These are phyloP conservation scores for Pilaira anomala DNA, from an alignment of 192 early-diverging fungal species.

Conservation along the genomic window DNA sequence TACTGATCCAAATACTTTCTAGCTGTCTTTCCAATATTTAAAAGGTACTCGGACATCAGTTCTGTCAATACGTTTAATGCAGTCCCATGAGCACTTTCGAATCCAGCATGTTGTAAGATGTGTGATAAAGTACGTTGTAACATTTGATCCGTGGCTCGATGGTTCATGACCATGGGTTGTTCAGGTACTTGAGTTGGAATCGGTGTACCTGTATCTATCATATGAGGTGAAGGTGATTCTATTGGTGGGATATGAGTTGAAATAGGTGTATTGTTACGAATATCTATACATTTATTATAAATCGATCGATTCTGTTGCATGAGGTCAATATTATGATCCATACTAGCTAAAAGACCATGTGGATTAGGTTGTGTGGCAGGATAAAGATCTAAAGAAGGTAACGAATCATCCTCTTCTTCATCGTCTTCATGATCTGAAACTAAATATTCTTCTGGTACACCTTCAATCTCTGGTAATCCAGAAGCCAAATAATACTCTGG, in stretches of 20 bases:
- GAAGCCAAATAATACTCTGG: constrained; percentile 44
- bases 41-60: constrained; percentile 72
- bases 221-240: neutral
- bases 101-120: constrained; percentile 83
- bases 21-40: constrained; percentile 78
- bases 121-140: constrained; percentile 60
- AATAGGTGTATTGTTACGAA: no score
- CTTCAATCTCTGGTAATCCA: constrained; percentile 39
- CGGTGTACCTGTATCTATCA: neutral
- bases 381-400: no score
- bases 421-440: no score
- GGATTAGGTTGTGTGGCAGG: no score
- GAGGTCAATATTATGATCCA: no score
- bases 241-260: neutral
- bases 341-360: no score
- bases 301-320: no score
- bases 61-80: constrained; percentile 76
- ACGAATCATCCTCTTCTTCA: no score
- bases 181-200: no score
- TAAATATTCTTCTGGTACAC: constrained; percentile 8
- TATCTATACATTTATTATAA: no score
- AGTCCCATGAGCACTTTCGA: constrained; percentile 67
- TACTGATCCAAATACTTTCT: constrained; percentile 75
- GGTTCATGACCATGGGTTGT: constrained; percentile 50
- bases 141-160: constrained; percentile 52